These are phyloP conservation scores for Penicillium egyptiacum DNA, from an alignment of 495 filamentous ascomycete species.

Conservation along the genomic window DNA sequence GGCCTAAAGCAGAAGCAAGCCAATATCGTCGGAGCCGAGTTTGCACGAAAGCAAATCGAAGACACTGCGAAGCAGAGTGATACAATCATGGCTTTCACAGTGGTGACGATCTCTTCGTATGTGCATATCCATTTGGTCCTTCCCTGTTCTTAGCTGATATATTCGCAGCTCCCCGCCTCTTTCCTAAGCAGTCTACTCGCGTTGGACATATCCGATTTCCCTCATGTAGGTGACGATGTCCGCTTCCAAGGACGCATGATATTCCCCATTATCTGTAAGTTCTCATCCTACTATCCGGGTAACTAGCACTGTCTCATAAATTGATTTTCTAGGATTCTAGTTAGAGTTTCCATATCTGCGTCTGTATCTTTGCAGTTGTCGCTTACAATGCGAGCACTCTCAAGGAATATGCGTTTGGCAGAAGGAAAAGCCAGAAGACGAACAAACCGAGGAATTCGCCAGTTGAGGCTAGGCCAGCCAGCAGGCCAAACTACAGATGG, in stretches of 20 bases:
- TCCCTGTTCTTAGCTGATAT: not conserved
- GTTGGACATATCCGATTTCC: conserved; percentile 23
- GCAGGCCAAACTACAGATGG: too few species aligned
- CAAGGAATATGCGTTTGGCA: too few species aligned
- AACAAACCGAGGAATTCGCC: too few species aligned
- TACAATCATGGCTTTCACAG: conserved; percentile 63
- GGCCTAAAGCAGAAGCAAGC: conserved; percentile 56
- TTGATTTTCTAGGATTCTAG: not conserved
- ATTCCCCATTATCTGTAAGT: conserved; percentile 24
- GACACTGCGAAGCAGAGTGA: conserved; percentile 30
- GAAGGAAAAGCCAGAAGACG: too few species aligned
- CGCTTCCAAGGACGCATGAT: conserved; percentile 20
- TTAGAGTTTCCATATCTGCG: not conserved
- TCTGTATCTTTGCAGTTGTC: not conserved
- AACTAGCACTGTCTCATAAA: not conserved
- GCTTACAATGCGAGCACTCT: too few species aligned
- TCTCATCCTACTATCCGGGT: not conserved
- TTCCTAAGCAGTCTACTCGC: conserved; percentile 27
- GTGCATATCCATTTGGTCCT: not conserved
- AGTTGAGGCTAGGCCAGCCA: too few species aligned
- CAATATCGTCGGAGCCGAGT: conserved; percentile 56
- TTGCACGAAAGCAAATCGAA: conserved; percentile 47
- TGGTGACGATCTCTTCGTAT: conserved; percentile 60
- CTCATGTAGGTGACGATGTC: conserved; percentile 15
- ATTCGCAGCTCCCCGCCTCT: conserved; percentile 21